phyloP scores from a whole-genome alignment of 1,139 yeast species.

The Hyphopichia pseudoburtonii region DNA sequence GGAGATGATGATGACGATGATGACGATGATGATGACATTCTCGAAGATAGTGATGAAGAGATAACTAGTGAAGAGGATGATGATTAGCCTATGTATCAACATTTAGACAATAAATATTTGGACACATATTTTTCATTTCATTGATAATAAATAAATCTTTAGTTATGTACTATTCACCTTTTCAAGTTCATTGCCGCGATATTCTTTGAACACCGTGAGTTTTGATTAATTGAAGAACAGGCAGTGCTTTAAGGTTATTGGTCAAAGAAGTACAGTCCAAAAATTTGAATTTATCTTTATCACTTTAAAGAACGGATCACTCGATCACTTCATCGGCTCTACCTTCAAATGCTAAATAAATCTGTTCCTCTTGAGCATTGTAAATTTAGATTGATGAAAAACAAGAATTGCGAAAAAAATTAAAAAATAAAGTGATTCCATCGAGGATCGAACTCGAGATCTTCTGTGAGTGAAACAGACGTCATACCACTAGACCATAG shows the following conservation, averaged over 20 bases:
- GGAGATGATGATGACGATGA: conserved; percentile 33
- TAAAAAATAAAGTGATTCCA: conserved; percentile 26
- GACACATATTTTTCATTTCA: conserved; percentile 4
- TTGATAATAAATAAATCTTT: no score
- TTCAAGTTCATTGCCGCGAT: no score
- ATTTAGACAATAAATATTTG: conserved; percentile 4
- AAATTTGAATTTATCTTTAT: no score
- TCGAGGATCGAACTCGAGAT: conserved; percentile 45
- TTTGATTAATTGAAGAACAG: no score
- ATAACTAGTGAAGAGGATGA: conserved; percentile 13
- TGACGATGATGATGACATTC: conserved; percentile 28
- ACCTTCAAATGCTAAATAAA: no score
- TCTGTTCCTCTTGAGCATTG: no score
- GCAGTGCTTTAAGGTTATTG: no score
- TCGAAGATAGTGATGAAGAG: conserved; percentile 3
- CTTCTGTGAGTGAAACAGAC: conserved; percentile 41
- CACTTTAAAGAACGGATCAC: no score
- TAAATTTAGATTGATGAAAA: conserved; percentile 10
- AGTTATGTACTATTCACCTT: no score
- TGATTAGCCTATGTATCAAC: neutral
- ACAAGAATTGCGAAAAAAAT: conserved; percentile 3
- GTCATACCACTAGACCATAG: conserved; percentile 44
- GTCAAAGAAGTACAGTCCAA: no score
- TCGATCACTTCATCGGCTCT: no score
- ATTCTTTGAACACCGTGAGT: no score